Evolutionary conservation across 2,329 filamentous ascomycete genomes (phyloP).

Genomic region (Aschersonia sp.): DNA sequence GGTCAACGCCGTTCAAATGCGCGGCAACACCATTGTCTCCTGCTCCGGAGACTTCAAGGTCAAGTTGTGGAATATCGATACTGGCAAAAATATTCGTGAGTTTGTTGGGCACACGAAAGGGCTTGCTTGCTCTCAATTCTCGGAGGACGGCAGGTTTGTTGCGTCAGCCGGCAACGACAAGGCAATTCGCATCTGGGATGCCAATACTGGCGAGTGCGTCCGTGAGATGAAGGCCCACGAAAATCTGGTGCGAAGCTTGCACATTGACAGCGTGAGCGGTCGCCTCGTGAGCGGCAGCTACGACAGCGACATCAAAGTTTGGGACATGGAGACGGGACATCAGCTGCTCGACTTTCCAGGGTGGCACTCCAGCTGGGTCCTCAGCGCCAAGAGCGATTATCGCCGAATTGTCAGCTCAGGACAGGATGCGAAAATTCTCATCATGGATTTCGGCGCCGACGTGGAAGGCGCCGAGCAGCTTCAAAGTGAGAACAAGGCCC

Average conservation of each 20-base stretch:
- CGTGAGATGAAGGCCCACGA: constrained; percentile 71
- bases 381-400: constrained; percentile 93
- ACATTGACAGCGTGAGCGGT: constrained; percentile 76
- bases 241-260: constrained; percentile 74
- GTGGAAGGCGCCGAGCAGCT: constrained; percentile 43
- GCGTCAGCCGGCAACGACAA: constrained; percentile 92
- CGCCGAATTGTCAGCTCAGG: constrained; percentile 86
- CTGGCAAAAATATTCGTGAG: constrained; percentile 77
- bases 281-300: constrained; percentile 87
- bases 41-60: constrained; percentile 88
- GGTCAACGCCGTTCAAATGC: constrained; percentile 91
- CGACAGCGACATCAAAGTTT: constrained; percentile 90
- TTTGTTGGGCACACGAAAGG: constrained; percentile 85
- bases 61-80: constrained; percentile 90
- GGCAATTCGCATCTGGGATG: constrained; percentile 91
- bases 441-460: constrained; percentile 75
- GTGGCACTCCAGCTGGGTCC: constrained; percentile 94
- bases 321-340: constrained; percentile 68
- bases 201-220: constrained; percentile 73
- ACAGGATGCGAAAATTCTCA: constrained; percentile 80
- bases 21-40: constrained; percentile 82
- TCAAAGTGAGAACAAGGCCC: constrained; percentile 23
- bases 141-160: constrained; percentile 84
- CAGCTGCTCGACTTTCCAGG: constrained; percentile 75
- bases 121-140: constrained; percentile 90